Conservation (phyloP, 768 basidiomycete genomes). For the Amylocystis lapponica region DNA sequence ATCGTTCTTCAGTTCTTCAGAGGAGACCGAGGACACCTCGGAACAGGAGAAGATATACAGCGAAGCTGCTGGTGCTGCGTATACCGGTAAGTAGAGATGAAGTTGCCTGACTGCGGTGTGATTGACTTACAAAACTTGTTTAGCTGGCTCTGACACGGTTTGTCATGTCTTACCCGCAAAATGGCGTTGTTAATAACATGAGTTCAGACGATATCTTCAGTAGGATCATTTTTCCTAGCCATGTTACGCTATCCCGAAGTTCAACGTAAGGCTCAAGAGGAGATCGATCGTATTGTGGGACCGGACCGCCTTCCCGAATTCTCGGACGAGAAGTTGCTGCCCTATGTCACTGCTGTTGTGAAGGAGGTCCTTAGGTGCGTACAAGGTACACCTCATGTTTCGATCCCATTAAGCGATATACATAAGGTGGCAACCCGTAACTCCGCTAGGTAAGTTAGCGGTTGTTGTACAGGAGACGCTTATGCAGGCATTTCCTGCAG, state of each 20-base stretch:
- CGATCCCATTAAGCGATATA: no score
- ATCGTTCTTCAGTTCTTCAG: constrained; percentile 6
- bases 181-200: no score
- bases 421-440: no score
- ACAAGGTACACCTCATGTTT: no score
- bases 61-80: constrained; percentile 15
- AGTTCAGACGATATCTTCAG: no score
- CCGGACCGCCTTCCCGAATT: constrained; percentile 40
- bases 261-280: constrained; percentile 33
- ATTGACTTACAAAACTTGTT: no score
- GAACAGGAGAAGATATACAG: constrained; percentile 11
- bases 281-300: constrained; percentile 29
- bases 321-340: constrained; percentile 13
- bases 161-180: not conserved
- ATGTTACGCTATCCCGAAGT: constrained; percentile 33
- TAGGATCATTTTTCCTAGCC: constrained; percentile 22
- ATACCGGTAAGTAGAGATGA: constrained; percentile 13
- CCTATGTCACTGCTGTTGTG: constrained; percentile 51
- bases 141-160: constrained; percentile 17
- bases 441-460: no score
- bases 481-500: no score
- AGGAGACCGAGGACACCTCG: constrained; percentile 7
- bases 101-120: not conserved
- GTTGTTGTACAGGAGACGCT: no score
- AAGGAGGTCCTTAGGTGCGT: no score